Evolutionary conservation across 179 eudicot genomes (phyloP).

Genomic region (Drosera spatulata): DNA sequence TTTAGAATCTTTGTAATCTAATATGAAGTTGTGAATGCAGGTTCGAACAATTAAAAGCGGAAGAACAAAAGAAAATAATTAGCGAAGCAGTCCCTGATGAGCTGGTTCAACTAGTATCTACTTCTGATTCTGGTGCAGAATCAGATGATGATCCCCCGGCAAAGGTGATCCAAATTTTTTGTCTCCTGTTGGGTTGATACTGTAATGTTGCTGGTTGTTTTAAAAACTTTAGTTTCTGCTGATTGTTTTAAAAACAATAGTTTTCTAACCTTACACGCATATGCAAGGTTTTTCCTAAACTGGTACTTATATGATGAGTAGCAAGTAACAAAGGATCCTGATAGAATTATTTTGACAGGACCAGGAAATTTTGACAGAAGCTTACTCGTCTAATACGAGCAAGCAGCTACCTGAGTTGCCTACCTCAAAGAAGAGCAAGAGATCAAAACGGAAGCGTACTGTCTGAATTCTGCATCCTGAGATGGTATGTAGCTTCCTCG

Average conservation of each 20-base stretch:
- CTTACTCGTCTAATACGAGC: constrained; percentile 46
- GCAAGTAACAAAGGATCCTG: background rate
- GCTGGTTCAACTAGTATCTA: constrained; percentile 29
- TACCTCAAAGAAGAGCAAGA: constrained; percentile 68
- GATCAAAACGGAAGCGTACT: constrained; percentile 82
- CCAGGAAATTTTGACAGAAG: constrained; percentile 55
- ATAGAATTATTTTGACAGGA: constrained; percentile 15
- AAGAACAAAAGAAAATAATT: constrained; percentile 35
- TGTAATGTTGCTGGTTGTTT: too few relatives aligned
- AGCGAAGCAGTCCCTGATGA: constrained; percentile 47
- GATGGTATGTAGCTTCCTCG: constrained; percentile 29
- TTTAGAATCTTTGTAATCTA: constrained; percentile 3
- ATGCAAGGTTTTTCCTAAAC: background rate
- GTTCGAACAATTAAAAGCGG: constrained; percentile 52
- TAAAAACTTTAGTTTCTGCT: background rate
- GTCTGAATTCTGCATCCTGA: constrained; percentile 36
- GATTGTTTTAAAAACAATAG: background rate
- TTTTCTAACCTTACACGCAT: background rate
- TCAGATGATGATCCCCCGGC: constrained; percentile 41
- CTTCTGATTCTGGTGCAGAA: constrained; percentile 43
- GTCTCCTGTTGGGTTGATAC: constrained; percentile 1
- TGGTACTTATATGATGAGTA: background rate
- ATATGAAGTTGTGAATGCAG: constrained; percentile 19
- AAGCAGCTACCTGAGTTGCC: constrained; percentile 56
- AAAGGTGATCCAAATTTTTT: constrained; percentile 33